Evolutionary conservation across 148 eudicot genomes (phyloP), one percentile per base, ranked within the genome.

Genomic region (Silene uniflora): DNA sequence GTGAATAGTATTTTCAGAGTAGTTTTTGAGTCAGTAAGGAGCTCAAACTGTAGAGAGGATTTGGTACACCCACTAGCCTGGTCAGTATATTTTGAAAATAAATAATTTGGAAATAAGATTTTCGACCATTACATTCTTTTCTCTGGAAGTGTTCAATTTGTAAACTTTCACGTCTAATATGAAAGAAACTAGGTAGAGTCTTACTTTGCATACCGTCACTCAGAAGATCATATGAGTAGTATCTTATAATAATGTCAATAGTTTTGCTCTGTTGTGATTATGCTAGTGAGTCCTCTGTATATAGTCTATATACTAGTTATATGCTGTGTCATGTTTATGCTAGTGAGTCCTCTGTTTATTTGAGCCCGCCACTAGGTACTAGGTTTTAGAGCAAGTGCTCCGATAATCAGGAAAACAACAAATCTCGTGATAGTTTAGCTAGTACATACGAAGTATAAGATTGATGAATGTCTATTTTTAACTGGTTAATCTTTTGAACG

Each of bases 51-150:
- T 52, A 71, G 66, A 67, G 80, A 81, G 81, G 80, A 79, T 86
- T 79, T 79, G 86, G 84, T 86, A 69, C 78, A 86, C 85, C 91
- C 83, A 88, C 86, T 81, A 27, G 68, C 71, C 29, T 59, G 49
- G 75, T 71, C 69, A 60, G 60, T 62, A 73, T 67, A 19, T 4
- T 47, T 25, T 75, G 8, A 23, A 29, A 25, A 23, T 13, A 18
- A 56, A 29, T 67, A 59, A 72, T 69, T 73, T 75, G 21, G 0
- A 27, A 27, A 32, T 32, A 32, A 32, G 2, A 32, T 4, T 32
- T 32, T 32, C 35, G 18, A 32, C 6, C 73, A 23, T 62, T 32
- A 32, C 25, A 13, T 0, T 46, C 17, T 18, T 27, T 67, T 27
- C 4, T 27, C 27, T 67, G 18, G 9, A 35, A 76, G 5, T 29